Percentiles rank a stretch among this genome's conserved stretches.
phyloP scores from a whole-genome alignment of 768 basidiomycete genomes.

The Hirschioporus abietinus region DNA sequence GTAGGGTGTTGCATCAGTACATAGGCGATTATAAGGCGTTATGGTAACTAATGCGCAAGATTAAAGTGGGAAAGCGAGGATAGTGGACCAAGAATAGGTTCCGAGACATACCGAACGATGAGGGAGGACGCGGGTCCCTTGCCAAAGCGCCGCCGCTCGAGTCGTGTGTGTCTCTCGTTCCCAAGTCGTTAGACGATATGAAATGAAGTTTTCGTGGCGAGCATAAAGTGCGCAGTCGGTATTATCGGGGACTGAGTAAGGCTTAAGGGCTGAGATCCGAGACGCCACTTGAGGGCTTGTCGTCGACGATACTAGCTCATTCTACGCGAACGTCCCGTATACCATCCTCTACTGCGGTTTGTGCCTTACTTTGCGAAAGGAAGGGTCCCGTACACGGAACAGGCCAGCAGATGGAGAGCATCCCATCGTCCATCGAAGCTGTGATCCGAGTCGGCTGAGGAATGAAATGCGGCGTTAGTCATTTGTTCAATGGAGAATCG shows the following conservation, averaged over 20 bases:
- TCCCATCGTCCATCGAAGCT: background rate
- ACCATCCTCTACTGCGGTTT: background rate
- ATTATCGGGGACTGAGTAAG: background rate
- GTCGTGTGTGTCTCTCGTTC: too few relatives aligned
- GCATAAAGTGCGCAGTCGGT: background rate
- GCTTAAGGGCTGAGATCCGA: background rate
- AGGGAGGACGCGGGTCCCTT: background rate
- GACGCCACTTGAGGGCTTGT: too few relatives aligned
- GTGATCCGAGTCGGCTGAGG: background rate
- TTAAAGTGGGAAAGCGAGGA: background rate
- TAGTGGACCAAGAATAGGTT: background rate
- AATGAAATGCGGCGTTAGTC: background rate
- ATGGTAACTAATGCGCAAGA: too few relatives aligned
- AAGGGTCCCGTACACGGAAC: background rate
- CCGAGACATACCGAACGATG: background rate
- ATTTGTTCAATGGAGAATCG: background rate
- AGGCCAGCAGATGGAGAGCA: background rate
- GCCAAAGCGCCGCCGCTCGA: too few relatives aligned
- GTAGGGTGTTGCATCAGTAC: too few relatives aligned
- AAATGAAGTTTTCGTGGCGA: background rate
- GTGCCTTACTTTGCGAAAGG: background rate
- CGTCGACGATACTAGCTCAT: background rate
- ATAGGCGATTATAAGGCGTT: too few relatives aligned
- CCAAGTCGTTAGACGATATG: background rate
- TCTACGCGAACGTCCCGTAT: background rate